phyloP scores from a whole-genome alignment of 2,329 filamentous ascomycete genomes.

The Penicillium paneum region DNA sequence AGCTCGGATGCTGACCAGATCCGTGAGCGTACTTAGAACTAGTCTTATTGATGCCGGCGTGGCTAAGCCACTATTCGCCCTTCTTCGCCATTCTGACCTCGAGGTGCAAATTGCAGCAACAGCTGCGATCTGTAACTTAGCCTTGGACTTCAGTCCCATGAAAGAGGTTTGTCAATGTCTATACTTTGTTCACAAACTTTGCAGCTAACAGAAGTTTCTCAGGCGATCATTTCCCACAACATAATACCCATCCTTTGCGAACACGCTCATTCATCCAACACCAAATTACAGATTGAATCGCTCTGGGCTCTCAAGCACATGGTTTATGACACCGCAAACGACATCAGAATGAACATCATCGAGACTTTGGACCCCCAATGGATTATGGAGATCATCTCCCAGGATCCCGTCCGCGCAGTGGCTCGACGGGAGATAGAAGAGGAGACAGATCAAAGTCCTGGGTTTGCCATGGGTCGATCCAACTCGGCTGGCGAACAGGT shows the following conservation, averaged over 20 bases:
- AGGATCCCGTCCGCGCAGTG: constrained; percentile 43
- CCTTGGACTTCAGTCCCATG: constrained; percentile 88
- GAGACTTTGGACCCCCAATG: constrained; percentile 74
- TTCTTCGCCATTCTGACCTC: constrained; percentile 70
- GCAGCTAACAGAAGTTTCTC: constrained; percentile 14
- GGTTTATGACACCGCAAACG: constrained; percentile 66
- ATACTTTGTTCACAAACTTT: not conserved
- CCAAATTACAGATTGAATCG: constrained; percentile 77
- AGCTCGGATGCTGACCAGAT: constrained; percentile 76
- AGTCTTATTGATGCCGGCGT: constrained; percentile 83
- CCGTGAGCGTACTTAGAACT: constrained; percentile 78
- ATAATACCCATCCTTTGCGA: constrained; percentile 75
- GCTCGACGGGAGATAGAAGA: constrained; percentile 32
- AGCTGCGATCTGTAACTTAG: constrained; percentile 76
- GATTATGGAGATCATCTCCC: constrained; percentile 74
- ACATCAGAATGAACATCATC: constrained; percentile 72
- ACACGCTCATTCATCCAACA: constrained; percentile 76
- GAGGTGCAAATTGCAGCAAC: constrained; percentile 85
- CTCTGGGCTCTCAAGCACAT: constrained; percentile 94
- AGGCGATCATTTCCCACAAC: constrained; percentile 71
- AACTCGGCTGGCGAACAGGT: constrained; percentile 61
- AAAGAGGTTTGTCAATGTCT: constrained; percentile 63
- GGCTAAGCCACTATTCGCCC: constrained; percentile 69
- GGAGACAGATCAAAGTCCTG: constrained; percentile 31
- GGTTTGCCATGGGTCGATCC: constrained; percentile 52